Percentiles rank a stretch among this genome's conserved stretches.
phyloP scores from a whole-genome alignment of 2,329 filamentous ascomycete genomes.

The Sporothrix dimorphospora region DNA sequence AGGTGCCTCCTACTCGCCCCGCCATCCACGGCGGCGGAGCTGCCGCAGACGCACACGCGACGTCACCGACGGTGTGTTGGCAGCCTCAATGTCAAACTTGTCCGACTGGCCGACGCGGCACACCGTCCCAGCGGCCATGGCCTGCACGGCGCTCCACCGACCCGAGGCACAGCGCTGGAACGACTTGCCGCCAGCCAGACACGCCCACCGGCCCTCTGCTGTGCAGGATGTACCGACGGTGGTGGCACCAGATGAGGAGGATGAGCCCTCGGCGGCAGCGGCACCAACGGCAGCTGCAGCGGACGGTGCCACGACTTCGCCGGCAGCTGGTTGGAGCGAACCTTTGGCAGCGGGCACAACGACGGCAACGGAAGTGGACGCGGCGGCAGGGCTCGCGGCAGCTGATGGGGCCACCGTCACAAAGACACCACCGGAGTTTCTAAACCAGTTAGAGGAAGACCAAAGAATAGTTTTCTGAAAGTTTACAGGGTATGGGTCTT shows the following conservation, averaged over 20 bases:
- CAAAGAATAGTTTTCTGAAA: no score
- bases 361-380: slow-evolving; percentile 35
- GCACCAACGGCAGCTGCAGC: not conserved
- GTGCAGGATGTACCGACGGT: slow-evolving; percentile 50
- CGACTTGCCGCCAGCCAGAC: slow-evolving; percentile 50
- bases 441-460: not conserved
- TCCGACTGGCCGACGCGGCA: slow-evolving; percentile 43
- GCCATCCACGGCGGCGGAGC: slow-evolving; percentile 10
- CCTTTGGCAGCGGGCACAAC: slow-evolving; percentile 44
- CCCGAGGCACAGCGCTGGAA: slow-evolving; percentile 68
- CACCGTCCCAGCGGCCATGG: slow-evolving; percentile 57
- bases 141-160: slow-evolving; percentile 53
- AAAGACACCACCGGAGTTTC: slow-evolving; percentile 43
- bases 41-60: not conserved
- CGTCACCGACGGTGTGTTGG: not conserved
- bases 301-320: slow-evolving; percentile 34
- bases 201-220: slow-evolving; percentile 62
- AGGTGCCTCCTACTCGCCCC: not conserved
- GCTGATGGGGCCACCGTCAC: slow-evolving; percentile 40
- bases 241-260: slow-evolving; percentile 20
- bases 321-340: slow-evolving; percentile 35
- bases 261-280: not conserved
- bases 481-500: not conserved
- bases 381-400: slow-evolving; percentile 36
- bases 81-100: slow-evolving; percentile 19